Base-by-base conservation (phyloP, 2,329 filamentous ascomycete genomes). In the Diaporthe sp. region DNA sequence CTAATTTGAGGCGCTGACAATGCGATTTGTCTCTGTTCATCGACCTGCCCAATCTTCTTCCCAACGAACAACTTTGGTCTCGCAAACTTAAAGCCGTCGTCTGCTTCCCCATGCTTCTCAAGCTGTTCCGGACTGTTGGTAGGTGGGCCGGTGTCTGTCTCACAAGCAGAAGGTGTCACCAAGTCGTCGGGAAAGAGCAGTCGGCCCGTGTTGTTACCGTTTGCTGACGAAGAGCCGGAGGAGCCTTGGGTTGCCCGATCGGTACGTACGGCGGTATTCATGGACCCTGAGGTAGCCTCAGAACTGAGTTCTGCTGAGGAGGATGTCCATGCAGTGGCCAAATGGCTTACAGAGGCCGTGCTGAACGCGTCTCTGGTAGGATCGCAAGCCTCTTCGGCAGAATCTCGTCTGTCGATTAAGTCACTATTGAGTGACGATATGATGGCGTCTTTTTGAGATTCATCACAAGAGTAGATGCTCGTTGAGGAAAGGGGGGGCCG, bases 41-140 rank as follows among this genome's bases (percentile, higher is more conserved):
- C 55, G 15, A 72, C 35, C 6, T 56, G 69, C 15, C 25, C 58
- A 12, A 50, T 69, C 37, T 74, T 75, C 50, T 75, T 80, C 10
- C 81, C 81, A 3, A 81, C 73, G 66, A 81, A 82, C 2, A 76
- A 73, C 73, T 77, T 82, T 15, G 81, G 80, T 32, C 74, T 78
- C 19, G 75, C 76, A 69, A 82, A 81, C 30, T 70, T 77, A 65
- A 80, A 80, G 19, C 10, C 17, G 3, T 71, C 65, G n/a, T 66
- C 61, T 27, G 37, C 27, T 65, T 47, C 44, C 27, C 32, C 22
- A 8, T 47, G 53, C 22, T 42, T 37, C 22, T 55, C 51, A n/a
- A 27, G 12, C 6, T 42, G 32, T 44, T 51, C 19, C 13, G 47
- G 53, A 27, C 37, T 35, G 47, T 27, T 9, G n/a, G 15, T 42